Evolutionary conservation across 345 rosid species (phyloP).

Genomic region (Lepidium africanum): DNA sequence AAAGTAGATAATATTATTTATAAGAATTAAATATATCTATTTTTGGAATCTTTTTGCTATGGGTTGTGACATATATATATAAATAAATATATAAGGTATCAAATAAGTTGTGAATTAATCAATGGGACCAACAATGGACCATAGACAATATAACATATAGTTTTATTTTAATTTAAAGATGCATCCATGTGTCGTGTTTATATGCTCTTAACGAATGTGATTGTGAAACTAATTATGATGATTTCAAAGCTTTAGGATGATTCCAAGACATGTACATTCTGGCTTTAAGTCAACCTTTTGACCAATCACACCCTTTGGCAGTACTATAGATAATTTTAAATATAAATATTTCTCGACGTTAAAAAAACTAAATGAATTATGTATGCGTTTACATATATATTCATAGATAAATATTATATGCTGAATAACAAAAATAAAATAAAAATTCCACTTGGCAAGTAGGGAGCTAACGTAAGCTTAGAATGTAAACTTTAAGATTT

Average conservation of each 20-base stretch:
- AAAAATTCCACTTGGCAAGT: not conserved
- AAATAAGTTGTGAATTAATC: not conserved
- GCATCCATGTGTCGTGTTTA: slow-evolving; percentile 6
- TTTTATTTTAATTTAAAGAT: not conserved
- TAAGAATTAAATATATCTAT: not conserved
- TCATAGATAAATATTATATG: not conserved
- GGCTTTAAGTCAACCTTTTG: not conserved
- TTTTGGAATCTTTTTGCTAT: slow-evolving; percentile 10
- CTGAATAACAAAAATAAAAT: no score
- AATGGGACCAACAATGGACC: slow-evolving; percentile 2
- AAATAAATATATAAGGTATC: not conserved
- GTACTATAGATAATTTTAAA: not conserved
- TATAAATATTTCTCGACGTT: no score
- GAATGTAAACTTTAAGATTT: not conserved
- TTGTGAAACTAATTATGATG: not conserved
- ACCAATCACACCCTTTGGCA: not conserved
- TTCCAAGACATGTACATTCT: not conserved
- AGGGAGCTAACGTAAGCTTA: not conserved
- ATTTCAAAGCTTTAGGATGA: not conserved
- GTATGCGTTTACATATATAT: not conserved
- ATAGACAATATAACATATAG: not conserved
- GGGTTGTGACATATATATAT: not conserved
- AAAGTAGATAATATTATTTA: slow-evolving; percentile 3
- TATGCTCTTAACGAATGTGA: not conserved
- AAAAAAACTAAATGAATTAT: not conserved